phyloP scores from a whole-genome alignment of 2,329 filamentous ascomycete genomes.

The Talaromyces sp. region DNA sequence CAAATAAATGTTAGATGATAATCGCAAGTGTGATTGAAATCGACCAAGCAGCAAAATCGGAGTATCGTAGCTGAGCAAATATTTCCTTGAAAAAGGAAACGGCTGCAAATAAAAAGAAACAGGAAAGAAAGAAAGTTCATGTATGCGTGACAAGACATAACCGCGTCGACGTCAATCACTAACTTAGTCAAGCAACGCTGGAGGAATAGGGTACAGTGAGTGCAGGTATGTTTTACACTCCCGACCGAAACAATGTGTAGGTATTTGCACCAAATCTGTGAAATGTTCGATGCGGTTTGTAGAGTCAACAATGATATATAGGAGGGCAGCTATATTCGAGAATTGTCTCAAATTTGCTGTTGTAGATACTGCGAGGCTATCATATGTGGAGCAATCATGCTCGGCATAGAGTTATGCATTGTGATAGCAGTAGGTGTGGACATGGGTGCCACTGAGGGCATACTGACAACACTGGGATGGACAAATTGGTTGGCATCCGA shows the following conservation, averaged over 20 bases:
- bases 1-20: constrained; percentile 4
- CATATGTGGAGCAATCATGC: constrained; percentile 38
- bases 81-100: not conserved
- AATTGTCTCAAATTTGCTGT: constrained; percentile 24
- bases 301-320: not conserved
- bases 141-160: not conserved
- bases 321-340: not conserved
- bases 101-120: not conserved
- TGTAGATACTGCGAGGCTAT: constrained; percentile 39
- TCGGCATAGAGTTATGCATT: constrained; percentile 32
- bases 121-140: not conserved
- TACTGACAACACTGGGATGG: constrained; percentile 27
- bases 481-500: constrained; percentile 19
- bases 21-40: not conserved
- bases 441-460: constrained; percentile 32
- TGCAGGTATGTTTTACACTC: not conserved
- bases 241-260: not conserved
- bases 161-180: not conserved
- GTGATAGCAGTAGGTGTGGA: constrained; percentile 27
- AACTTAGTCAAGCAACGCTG: not conserved
- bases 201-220: not conserved
- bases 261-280: not conserved
- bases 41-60: not conserved
- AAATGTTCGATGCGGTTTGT: not conserved
- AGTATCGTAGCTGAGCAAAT: not conserved